Evolutionary conservation across 257 asterid species (phyloP), one percentile per base, ranked within the genome.

Genomic region (Gentiana straminea): DNA sequence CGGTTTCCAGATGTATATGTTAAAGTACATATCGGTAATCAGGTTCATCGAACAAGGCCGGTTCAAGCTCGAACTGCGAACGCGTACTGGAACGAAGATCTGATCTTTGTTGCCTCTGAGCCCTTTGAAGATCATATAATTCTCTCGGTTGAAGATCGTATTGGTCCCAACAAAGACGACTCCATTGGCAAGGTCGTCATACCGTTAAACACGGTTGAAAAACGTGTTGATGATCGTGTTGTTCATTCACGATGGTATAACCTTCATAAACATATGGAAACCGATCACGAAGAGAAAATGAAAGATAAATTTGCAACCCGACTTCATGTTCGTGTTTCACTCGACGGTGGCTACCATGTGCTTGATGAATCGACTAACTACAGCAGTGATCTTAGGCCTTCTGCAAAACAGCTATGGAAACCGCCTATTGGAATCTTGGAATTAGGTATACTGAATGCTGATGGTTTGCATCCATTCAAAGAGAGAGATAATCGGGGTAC

Each of bases 271-370:
- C 71, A 78, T 1, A 69, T 69, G 61, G 54, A 67, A 33, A 41
- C 51, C 35, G 88, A 82, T 59, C 61, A 72, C 35, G 94, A 76
- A 68, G 95, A 83, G 80, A 68, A 66, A 10, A 79, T 75, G 77
- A 79, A 76, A 59, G 82, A 74, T 49, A 90, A 68, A 69, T 90
- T 86, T 50, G 73, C 97, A 49, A 90, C 82, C 56, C 72, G 86
- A 77, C 64, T 90, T 52, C 94, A 84, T 55, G 78, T 90, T 35
- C 89, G 96, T 47, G 75, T 76, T 52, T 77, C 82, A 69, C 96
- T 86, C 4, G 96, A 90, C 49, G 98, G 98, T 39, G 98, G 98
- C 9, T 90, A 90, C 77, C 98, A 90, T 33, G 98, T 90, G 11
- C 83, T 90, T 35, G 98, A 86, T 61, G 98, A 86, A 69, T 82